These are phyloP conservation scores for Podospora sp. DNA, from an alignment of 495 filamentous ascomycete genomes.

Conservation along the genomic window DNA sequence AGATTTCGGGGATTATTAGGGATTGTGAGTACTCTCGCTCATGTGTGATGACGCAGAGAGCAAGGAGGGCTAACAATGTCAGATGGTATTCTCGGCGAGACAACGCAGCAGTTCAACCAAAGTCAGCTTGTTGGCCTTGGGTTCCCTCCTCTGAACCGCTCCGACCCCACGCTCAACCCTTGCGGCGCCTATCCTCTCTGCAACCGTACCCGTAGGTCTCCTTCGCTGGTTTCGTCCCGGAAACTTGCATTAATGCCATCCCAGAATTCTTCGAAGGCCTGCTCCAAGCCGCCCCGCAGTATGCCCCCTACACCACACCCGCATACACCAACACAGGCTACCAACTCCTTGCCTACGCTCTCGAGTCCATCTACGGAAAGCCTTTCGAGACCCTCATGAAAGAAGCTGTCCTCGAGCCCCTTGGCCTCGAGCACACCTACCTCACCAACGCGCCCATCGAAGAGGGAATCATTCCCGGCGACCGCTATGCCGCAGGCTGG, in stretches of 20 bases:
- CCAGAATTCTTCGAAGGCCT: constrained; percentile 59
- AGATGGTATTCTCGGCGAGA: constrained; percentile 47
- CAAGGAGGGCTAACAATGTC: constrained; percentile 1
- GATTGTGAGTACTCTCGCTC: constrained; percentile 41
- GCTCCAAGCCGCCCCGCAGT: constrained; percentile 50
- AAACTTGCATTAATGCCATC: neutral
- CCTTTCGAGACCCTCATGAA: constrained; percentile 13
- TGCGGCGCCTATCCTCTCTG: constrained; percentile 42
- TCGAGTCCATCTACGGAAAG: constrained; percentile 55
- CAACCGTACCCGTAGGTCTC: constrained; percentile 39
- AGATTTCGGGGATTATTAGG: constrained; percentile 54
- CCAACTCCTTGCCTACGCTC: constrained; percentile 55
- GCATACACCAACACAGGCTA: constrained; percentile 62
- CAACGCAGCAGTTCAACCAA: constrained; percentile 44
- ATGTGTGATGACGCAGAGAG: constrained; percentile 3
- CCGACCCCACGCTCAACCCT: constrained; percentile 46
- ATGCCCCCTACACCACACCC: constrained; percentile 50
- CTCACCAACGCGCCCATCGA: constrained; percentile 35
- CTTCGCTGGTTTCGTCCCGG: neutral
- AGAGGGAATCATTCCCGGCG: constrained; percentile 40
- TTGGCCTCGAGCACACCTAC: constrained; percentile 43
- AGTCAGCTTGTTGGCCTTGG: constrained; percentile 34
- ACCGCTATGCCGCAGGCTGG: constrained; percentile 30
- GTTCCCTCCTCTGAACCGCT: constrained; percentile 45
- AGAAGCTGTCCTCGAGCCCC: constrained; percentile 7